Base-by-base conservation (phyloP, 1,284 basidiomycete genomes). In the Ganoderma meredithae region DNA sequence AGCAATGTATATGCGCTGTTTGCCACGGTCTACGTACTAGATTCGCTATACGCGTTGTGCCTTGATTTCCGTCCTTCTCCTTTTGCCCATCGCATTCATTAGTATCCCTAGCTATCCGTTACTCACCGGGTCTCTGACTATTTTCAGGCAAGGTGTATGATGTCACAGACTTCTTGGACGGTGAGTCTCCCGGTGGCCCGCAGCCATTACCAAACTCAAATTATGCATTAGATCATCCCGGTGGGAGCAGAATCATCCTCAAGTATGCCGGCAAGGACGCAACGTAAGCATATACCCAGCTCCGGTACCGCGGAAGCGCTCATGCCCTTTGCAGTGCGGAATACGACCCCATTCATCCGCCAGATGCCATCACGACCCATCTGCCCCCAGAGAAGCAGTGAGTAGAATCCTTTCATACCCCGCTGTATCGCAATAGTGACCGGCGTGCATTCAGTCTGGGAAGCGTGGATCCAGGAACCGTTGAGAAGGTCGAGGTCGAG, bases 241-340 rank as follows among this genome's bases (percentile, higher is more conserved):
- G 85, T 41, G 86, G 87, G 8, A 83, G 83, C 68, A 87, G 83
- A 69, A 88, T 89, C 71, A 88, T 89, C 69, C 73, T 89, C 75
- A 90, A 90, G 75, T 92, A 93, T 72, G 92, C 90, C 0, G 92
- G 93, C n/a, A 89, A 88, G 78, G 92, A 94, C 69, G 92, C 91
- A 2, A 92, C 91, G 83, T 86, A 71, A 74, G 84, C 76, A 9
- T 47, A n/a, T n/a, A 17, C 25, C 7, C 9, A 6, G 22, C 17
- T 36, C n/a, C 5, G 5, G 10, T 1, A 15, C 7, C 17, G 40
- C 9, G 27, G 17, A n/a, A 41, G 9, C 27, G 12, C 12, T 39
- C 22, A 36, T 12, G 8, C 33, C n/a, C 36, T 39, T 22, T 36
- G 22, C 70, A 84, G 83, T 2, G 86, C 86, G 71, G 88, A 84